Base-by-base conservation (phyloP, 805 yeast species). In the Maudiozyma pseudohumilis region DNA sequence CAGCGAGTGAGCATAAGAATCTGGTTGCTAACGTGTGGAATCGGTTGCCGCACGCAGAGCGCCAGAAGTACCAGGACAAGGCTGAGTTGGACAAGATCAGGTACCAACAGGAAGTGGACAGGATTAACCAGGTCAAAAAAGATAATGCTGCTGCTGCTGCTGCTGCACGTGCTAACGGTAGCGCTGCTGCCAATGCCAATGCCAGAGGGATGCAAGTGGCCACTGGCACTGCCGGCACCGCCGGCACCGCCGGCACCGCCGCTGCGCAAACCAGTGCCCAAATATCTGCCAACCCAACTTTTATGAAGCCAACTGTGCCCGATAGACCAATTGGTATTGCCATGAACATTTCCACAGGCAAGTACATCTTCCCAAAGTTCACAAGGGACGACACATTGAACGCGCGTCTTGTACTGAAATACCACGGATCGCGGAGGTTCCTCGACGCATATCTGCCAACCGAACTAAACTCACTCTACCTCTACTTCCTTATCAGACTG, bases 371-470 rank as follows among this genome's bases (percentile, higher is more conserved):
- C 13, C 72, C 72, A 2, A 39, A 42, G 4, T 53, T 63, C 19
- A 59, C 72, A 1, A 68, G 65, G 33, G 70, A 68, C 27, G 65
- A 65, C 27, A 61, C 71, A 11, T 54, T 66, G 12, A 65, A 64
- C 34, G 74, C 76, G 2, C 63, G 80, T 38, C 61, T 65, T 33
- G 74, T 52, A 49, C 57, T 87, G 36, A 80, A 80, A 48, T 55
- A 60, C 6, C 56, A 72, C 40, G 95, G 95, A 0, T 66, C 72
- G 20, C 59, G 68, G 44, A 56, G 61, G 39, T 86, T 85, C 49
- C 55, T 84, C 33, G 75, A 74, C 36, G 64, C 65, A 34, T 80
- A 73, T 44, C 55, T 84, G 20, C 82, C 88, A 2, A 67, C 68
- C 2, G 70, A 72, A 5, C 77, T 85, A 23, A 66, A 72, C 19